Conservation (phyloP, 1,284 basidiomycete species). For the Melampsora larici-populina region DNA sequence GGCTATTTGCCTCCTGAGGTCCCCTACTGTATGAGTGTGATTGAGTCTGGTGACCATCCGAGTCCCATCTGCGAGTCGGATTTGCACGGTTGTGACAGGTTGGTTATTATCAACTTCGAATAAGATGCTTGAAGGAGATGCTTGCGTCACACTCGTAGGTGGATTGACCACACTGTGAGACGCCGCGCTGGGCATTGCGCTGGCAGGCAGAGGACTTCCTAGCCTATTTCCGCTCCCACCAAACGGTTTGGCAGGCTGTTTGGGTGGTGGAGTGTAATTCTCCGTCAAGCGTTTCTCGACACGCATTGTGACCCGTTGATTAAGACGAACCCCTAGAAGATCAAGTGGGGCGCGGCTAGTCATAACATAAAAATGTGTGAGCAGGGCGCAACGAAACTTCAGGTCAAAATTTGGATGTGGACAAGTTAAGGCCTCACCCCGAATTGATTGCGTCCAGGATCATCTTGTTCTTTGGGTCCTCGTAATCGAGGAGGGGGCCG, state of each 20-base stretch:
- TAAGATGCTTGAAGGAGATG: slow-evolving; percentile 56
- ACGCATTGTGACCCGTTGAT: slow-evolving; percentile 81
- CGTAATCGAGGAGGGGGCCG: slow-evolving; percentile 78
- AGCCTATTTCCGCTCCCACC: slow-evolving; percentile 76
- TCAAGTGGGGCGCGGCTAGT: slow-evolving; percentile 75
- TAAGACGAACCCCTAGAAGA: slow-evolving; percentile 70
- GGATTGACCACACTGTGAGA: slow-evolving; percentile 18
- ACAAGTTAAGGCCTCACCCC: slow-evolving; percentile 60
- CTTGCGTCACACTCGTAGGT: slow-evolving; percentile 45
- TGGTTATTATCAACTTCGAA: slow-evolving; percentile 77
- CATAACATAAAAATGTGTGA: slow-evolving; percentile 66
- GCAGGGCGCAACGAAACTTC: slow-evolving; percentile 5
- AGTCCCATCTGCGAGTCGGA: slow-evolving; percentile 86
- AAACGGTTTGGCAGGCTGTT: slow-evolving; percentile 61
- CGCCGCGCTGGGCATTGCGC: not conserved
- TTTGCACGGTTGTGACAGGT: slow-evolving; percentile 86
- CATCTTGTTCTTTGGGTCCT: slow-evolving; percentile 71
- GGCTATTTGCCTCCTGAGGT: slow-evolving; percentile 81
- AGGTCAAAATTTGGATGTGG: not conserved
- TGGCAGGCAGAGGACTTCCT: slow-evolving; percentile 56
- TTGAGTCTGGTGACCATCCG: slow-evolving; percentile 87
- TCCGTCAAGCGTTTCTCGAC: slow-evolving; percentile 73
- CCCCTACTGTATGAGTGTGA: slow-evolving; percentile 79
- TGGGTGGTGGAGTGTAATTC: slow-evolving; percentile 64
- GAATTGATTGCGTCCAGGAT: slow-evolving; percentile 74